Percentiles rank a stretch among this genome's conserved stretches.
phyloP scores from a whole-genome alignment of 2,329 filamentous ascomycete species.

The Exophiala viscosa region DNA sequence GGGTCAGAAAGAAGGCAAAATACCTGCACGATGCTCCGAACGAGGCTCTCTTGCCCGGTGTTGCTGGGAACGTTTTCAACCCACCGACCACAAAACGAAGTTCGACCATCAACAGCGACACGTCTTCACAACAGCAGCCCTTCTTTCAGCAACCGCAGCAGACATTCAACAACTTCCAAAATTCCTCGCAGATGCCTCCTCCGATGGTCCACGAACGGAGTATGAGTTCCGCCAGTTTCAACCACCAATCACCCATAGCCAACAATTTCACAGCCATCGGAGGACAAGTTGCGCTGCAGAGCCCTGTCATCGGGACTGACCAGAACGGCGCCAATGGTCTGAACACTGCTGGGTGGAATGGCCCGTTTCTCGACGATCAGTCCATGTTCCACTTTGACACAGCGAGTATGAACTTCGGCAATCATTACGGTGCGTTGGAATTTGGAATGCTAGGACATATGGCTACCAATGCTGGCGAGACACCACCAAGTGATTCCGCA shows the following conservation, averaged over 20 bases:
- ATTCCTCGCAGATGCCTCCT: conserved; percentile 40
- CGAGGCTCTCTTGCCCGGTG: conserved; percentile 81
- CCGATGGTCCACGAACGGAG: conserved; percentile 44
- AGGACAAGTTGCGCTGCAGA: conserved; percentile 37
- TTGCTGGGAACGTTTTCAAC: conserved; percentile 63
- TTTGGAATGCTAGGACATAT: conserved; percentile 96
- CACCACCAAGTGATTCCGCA: conserved; percentile 62
- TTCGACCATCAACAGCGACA: conserved; percentile 30
- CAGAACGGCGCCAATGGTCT: conserved; percentile 33
- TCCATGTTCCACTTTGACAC: conserved; percentile 94
- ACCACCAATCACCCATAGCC: conserved; percentile 69
- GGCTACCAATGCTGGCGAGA: conserved; percentile 84
- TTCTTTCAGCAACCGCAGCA: conserved; percentile 39
- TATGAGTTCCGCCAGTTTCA: conserved; percentile 52
- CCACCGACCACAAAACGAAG: conserved; percentile 40
- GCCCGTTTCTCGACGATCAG: conserved; percentile 77
- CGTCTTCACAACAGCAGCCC: conserved; percentile 33
- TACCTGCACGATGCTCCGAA: conserved; percentile 95
- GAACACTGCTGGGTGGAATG: conserved; percentile 40
- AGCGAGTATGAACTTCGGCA: conserved; percentile 90
- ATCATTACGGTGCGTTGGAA: conserved; percentile 91
- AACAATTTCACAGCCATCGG: conserved; percentile 61
- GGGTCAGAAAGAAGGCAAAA: conserved; percentile 97
- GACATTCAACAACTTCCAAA: conserved; percentile 38
- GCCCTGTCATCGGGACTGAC: conserved; percentile 38